Percentiles rank a stretch among this genome's conserved stretches.
phyloP scores from a whole-genome alignment of 2,329 filamentous ascomycete genomes.

The Gremmenia infestans region DNA sequence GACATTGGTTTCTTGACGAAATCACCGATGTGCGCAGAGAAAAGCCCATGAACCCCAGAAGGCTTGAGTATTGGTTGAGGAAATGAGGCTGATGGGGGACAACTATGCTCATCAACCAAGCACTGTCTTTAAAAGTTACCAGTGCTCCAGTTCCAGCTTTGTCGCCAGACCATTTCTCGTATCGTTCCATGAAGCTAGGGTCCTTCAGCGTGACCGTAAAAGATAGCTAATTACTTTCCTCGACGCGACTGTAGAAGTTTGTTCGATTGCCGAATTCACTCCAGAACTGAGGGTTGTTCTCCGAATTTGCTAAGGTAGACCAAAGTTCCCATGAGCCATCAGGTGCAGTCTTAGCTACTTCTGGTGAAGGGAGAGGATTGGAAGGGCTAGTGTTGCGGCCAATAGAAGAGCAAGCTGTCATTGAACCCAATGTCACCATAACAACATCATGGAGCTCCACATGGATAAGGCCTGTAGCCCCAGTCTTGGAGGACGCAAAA shows the following conservation, averaged over 20 bases:
- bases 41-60: slow-evolving; percentile 39
- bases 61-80: slow-evolving; percentile 34
- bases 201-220: slow-evolving; percentile 38
- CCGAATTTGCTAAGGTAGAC: slow-evolving; percentile 33
- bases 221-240: slow-evolving; percentile 36
- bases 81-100: slow-evolving; percentile 40
- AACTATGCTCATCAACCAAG: slow-evolving; percentile 38
- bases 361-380: slow-evolving; percentile 19
- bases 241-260: slow-evolving; percentile 36
- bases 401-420: slow-evolving; percentile 33
- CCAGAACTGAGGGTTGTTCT: slow-evolving; percentile 23
- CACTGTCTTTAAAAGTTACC: slow-evolving; percentile 35
- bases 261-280: slow-evolving; percentile 36
- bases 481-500: slow-evolving; percentile 3
- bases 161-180: slow-evolving; percentile 30
- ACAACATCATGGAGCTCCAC: slow-evolving; percentile 33
- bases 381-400: slow-evolving; percentile 33
- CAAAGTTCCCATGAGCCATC: slow-evolving; percentile 40
- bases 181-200: slow-evolving; percentile 28
- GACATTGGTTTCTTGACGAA: slow-evolving; percentile 38
- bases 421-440: slow-evolving; percentile 36
- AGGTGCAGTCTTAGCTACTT: slow-evolving; percentile 24
- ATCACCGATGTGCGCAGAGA: slow-evolving; percentile 34
- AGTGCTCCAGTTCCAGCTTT: slow-evolving; percentile 33
- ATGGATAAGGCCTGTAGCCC: slow-evolving; percentile 12